Evolutionary conservation across 257 asterid species (phyloP).

Genomic region (Catharanthus roseus): DNA sequence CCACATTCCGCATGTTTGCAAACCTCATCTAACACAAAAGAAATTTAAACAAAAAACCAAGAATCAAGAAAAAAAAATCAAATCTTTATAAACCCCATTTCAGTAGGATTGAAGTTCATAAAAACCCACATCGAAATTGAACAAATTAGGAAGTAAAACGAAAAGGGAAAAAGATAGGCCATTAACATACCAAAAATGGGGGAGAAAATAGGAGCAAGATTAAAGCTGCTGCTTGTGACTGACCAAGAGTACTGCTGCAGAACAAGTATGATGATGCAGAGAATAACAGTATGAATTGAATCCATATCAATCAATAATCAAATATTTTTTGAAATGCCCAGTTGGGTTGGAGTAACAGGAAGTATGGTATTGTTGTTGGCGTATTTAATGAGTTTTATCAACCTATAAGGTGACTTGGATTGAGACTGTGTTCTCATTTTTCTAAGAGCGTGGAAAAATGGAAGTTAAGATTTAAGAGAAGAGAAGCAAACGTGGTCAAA

Average conservation of each 20-base stretch:
- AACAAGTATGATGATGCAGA: constrained; percentile 28
- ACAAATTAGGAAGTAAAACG: background rate
- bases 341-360: too few relatives aligned
- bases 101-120: background rate
- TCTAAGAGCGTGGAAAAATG: background rate
- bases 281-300: constrained; percentile 18
- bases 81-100: background rate
- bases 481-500: background rate
- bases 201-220: constrained; percentile 30
- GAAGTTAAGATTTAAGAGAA: too few relatives aligned
- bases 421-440: background rate
- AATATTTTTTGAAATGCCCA: constrained; percentile 2
- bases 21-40: constrained; percentile 22
- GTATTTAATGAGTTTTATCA: background rate
- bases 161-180: background rate
- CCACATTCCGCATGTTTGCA: constrained; percentile 53
- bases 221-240: constrained; percentile 31
- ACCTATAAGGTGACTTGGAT: background rate
- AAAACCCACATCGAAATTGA: background rate
- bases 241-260: constrained; percentile 26
- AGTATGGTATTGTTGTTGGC: too few relatives aligned
- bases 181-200: constrained; percentile 35
- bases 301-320: too few relatives aligned
- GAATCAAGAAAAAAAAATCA: background rate
- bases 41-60: constrained; percentile 5